Conservation (phyloP, 371 early-diverging fungal genomes). For the Funneliformis caledonium region DNA sequence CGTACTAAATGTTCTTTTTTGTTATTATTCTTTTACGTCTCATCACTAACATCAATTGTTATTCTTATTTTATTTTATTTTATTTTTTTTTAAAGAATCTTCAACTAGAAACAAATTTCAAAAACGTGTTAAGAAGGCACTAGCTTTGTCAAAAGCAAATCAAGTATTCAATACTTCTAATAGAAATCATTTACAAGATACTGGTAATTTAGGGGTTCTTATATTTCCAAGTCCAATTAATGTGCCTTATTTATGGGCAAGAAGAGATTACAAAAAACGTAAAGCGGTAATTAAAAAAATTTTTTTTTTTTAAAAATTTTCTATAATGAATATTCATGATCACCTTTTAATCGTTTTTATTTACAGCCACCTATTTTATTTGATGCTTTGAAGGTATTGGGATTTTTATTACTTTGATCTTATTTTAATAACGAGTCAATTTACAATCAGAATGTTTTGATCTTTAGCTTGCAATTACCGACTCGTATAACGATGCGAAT, state of each 20-base stretch:
- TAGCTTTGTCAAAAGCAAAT: slow-evolving; percentile 37
- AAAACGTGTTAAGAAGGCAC: neutral
- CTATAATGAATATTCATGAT: neutral
- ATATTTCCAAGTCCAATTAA: slow-evolving; percentile 44
- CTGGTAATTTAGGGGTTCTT: slow-evolving; percentile 40
- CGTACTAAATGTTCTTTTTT: neutral
- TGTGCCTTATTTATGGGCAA: slow-evolving; percentile 47
- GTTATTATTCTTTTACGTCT: neutral
- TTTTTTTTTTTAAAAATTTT: neutral
- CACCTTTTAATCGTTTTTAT: neutral
- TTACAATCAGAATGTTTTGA: neutral
- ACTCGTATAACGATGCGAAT: slow-evolving; percentile 55
- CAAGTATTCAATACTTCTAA: slow-evolving; percentile 20
- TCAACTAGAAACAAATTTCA: neutral
- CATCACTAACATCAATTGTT: neutral
- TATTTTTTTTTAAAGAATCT: neutral
- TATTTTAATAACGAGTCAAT: neutral
- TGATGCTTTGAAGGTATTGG: slow-evolving; percentile 45
- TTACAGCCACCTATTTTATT: slow-evolving; percentile 52
- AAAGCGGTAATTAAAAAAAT: slow-evolving; percentile 43
- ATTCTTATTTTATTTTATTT: neutral
- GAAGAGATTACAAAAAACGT: slow-evolving; percentile 45
- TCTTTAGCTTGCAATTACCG: slow-evolving; percentile 58
- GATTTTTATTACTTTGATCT: neutral
- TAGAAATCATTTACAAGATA: slow-evolving; percentile 40